Evolutionary conservation across 2,329 filamentous ascomycete genomes (phyloP), one percentile per base, ranked within the genome.

Genomic region (Exophiala spinifera): DNA sequence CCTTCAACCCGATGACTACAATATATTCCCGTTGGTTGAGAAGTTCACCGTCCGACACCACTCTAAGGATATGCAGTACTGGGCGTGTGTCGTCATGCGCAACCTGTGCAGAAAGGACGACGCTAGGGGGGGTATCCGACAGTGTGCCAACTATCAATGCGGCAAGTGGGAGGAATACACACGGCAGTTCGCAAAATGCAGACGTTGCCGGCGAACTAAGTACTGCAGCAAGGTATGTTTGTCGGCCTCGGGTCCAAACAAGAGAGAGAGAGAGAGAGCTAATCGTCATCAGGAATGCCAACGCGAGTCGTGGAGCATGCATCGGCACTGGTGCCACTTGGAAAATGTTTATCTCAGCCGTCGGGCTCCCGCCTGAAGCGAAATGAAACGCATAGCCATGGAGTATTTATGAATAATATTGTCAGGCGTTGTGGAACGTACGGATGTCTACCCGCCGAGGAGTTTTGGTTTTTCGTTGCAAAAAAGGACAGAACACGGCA

Each of bases 61-160:
- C 73, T 91, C 89, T 61, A 89, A 90, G 56, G 91, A 96, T 69
- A 99, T 99, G 94, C 92, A 96, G 71, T 99, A 99, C 76, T 99
- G 94, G 94, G 94, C 94, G 15, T 94, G 92, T 59, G 94, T 99
- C 14, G 94, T 99, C 43, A 99, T 99, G 94, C 84, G 94, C 61
- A 99, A 99, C 69, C 82, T 99, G 46, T 99, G 94, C 78, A 89
- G 94, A 61, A 99, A 99, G 75, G 94, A 99, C 69, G 94, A 99
- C 69, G 89, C 88, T 10, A 83, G 89, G 45, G 94, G 94, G 39
- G 94, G 94, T 55, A 97, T 99, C 63, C 82, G 94, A 53, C 94
- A 99, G 70, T 99, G 94, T 71, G 94, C 94, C 50, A 96, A 96
- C 75, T 99, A 95, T 75, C 86, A 96, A 72, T 99, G 94, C 71